These are phyloP conservation scores for Chrysoporthe puriensis DNA, from an alignment of 2,329 filamentous ascomycete species.

Conservation along the genomic window DNA sequence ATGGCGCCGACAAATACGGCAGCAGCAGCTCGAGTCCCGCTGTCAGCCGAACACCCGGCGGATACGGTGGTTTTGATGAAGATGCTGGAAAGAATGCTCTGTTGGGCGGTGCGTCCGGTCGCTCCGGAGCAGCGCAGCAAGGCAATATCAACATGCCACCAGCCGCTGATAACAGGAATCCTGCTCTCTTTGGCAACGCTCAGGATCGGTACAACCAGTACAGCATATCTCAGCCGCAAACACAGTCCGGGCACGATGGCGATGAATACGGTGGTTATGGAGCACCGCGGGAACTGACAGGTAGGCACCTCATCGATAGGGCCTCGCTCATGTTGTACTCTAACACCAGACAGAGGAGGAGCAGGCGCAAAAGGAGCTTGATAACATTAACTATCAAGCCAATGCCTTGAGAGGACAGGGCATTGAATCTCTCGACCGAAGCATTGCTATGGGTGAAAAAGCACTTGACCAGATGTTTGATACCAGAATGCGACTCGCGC, in stretches of 20 bases:
- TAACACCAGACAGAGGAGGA: constrained; percentile 67
- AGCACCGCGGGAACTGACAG: constrained; percentile 69
- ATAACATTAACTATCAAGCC: constrained; percentile 74
- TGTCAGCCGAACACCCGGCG: constrained; percentile 50
- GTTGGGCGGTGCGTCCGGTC: constrained; percentile 48
- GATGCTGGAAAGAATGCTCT: constrained; percentile 60
- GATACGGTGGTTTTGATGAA: constrained; percentile 63
- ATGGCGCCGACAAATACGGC: constrained; percentile 58
- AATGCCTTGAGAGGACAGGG: constrained; percentile 77
- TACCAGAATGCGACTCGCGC: constrained; percentile 73
- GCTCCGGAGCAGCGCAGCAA: constrained; percentile 31
- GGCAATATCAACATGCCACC: neutral
- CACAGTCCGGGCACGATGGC: neutral
- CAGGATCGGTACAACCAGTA: constrained; percentile 18
- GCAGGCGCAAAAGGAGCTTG: constrained; percentile 73
- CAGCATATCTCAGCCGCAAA: neutral
- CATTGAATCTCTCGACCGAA: constrained; percentile 66
- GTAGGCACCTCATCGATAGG: neutral
- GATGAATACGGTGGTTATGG: constrained; percentile 58
- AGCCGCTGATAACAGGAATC: neutral
- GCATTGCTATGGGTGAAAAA: constrained; percentile 68
- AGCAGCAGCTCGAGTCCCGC: constrained; percentile 37
- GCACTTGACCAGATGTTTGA: constrained; percentile 72
- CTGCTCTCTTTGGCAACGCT: constrained; percentile 22
- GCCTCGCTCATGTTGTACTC: accelerated